Evolutionary conservation across 2,329 filamentous ascomycete species (phyloP).

Genomic region (Penicillium sp.): DNA sequence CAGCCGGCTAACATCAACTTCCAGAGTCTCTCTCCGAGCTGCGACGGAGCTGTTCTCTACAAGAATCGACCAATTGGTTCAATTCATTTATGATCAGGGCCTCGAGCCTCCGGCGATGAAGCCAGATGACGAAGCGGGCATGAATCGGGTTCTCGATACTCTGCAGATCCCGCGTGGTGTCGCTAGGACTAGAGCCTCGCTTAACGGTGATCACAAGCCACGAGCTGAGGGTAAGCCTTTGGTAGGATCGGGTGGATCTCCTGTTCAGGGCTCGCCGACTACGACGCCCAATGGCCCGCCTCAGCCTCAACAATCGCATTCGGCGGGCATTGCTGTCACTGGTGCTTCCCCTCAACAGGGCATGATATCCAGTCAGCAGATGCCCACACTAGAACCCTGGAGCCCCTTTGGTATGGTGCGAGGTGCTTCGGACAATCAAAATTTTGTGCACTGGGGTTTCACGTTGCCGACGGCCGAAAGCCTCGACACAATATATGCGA

Average conservation of each 20-base stretch:
- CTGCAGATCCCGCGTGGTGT: slow-evolving; percentile 35
- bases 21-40: slow-evolving; percentile 38
- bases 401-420: slow-evolving; percentile 26
- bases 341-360: slow-evolving; percentile 17
- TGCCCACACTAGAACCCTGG: slow-evolving; percentile 19
- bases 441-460: slow-evolving; percentile 35
- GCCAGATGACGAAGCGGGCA: slow-evolving; percentile 38
- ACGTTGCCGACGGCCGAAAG: slow-evolving; percentile 41
- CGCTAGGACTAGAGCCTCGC: slow-evolving; percentile 13
- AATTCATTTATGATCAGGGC: slow-evolving; percentile 46
- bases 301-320: neutral
- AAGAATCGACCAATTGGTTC: slow-evolving; percentile 40
- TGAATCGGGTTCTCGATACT: slow-evolving; percentile 42
- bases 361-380: slow-evolving; percentile 10
- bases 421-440: slow-evolving; percentile 24
- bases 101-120: slow-evolving; percentile 44
- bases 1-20: slow-evolving; percentile 1
- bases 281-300: slow-evolving; percentile 15
- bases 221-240: neutral
- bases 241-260: slow-evolving; percentile 6
- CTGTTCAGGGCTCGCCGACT: slow-evolving; percentile 15
- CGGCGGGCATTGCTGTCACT: slow-evolving; percentile 7
- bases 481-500: slow-evolving; percentile 36
- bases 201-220: neutral
- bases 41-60: slow-evolving; percentile 41